Percentiles rank a stretch among this genome's conserved stretches.
Evolutionary conservation across 2,329 filamentous ascomycete species (phyloP).

Genomic region (Pseudocercospora ulei): DNA sequence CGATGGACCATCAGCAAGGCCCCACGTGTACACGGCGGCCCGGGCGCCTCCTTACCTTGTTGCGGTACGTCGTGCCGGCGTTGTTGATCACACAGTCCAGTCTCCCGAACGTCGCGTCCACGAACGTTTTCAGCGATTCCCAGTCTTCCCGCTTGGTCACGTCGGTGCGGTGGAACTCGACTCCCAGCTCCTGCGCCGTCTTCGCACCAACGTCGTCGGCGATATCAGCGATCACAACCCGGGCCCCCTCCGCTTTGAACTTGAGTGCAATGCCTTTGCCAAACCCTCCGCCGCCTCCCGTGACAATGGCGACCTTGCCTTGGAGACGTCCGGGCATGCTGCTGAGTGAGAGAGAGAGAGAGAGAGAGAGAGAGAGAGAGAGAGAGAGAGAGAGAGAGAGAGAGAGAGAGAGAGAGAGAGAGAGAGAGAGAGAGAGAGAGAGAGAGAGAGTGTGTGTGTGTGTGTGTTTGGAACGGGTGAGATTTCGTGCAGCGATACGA

Average conservation of each 20-base stretch:
- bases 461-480: not conserved
- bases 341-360: too few relatives aligned
- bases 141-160: conserved; percentile 48
- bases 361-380: not conserved
- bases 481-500: not conserved
- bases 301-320: conserved; percentile 42
- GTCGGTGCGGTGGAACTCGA: conserved; percentile 44
- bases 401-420: too few relatives aligned
- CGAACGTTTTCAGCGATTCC: conserved; percentile 43
- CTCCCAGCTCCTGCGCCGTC: conserved; percentile 42
- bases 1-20: not conserved
- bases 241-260: conserved; percentile 51
- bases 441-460: too few relatives aligned
- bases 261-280: conserved; percentile 53
- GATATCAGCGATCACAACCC: conserved; percentile 55
- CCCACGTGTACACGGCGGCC: not conserved
- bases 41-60: conserved; percentile 39
- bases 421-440: too few relatives aligned
- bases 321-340: conserved; percentile 22
- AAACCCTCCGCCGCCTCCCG: conserved; percentile 54
- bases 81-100: conserved; percentile 55
- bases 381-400: not conserved
- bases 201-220: conserved; percentile 46
- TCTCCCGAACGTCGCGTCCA: conserved; percentile 42
- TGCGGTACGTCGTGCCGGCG: conserved; percentile 50